phyloP scores from a whole-genome alignment of 169 alveolate species.

The Eimeria praecox region DNA sequence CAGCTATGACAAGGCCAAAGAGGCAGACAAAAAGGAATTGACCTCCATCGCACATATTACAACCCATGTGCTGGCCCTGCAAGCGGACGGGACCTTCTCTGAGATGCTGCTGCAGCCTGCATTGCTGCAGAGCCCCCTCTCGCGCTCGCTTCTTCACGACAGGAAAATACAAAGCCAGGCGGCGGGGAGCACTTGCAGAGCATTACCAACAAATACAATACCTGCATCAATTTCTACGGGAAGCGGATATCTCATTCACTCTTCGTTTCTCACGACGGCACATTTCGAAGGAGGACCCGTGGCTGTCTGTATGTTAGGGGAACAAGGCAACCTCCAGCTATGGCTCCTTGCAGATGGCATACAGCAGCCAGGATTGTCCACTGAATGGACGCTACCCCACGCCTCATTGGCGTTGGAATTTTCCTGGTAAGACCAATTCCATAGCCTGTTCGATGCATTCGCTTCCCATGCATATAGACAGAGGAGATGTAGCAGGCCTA shows the following conservation, averaged over 20 bases:
- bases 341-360: constrained; percentile 22
- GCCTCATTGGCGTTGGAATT: background rate
- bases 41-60: background rate
- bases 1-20: background rate
- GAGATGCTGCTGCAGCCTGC: background rate
- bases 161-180: constrained; percentile 19
- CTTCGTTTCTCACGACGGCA: constrained; percentile 11
- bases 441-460: too few species aligned
- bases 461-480: background rate
- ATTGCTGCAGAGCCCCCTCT: constrained; percentile 6
- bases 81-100: constrained; percentile 17
- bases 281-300: background rate
- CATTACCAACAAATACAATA: background rate
- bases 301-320: constrained; percentile 38
- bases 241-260: background rate
- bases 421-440: constrained; percentile 20
- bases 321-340: constrained; percentile 36
- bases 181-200: constrained; percentile 38
- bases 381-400: background rate
- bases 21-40: background rate
- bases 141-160: constrained; percentile 42
- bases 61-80: constrained; percentile 21
- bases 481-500: background rate
- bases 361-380: background rate
- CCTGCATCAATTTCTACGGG: background rate